Evolutionary conservation across 768 basidiomycete genomes (phyloP).

Genomic region (Strobilomyces dryophilus): DNA sequence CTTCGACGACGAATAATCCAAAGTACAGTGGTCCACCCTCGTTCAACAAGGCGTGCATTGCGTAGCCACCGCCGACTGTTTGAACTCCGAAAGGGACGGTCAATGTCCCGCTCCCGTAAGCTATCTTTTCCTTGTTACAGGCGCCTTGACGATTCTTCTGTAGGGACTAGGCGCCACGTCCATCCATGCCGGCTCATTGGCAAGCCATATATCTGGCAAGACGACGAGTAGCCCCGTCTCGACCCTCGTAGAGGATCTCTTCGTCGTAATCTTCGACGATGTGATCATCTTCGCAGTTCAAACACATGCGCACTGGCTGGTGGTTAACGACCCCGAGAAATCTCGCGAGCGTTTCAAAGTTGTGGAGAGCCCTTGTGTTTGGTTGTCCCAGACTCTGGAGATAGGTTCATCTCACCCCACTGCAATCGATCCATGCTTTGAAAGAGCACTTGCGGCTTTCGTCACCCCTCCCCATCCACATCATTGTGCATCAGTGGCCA

Average conservation of each 20-base stretch:
- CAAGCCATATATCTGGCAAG: neutral
- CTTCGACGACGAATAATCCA: no score
- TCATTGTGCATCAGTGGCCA: constrained; percentile 19
- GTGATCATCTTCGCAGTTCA: constrained; percentile 7
- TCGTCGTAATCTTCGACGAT: constrained; percentile 18
- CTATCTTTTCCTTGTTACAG: neutral
- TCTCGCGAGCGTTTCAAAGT: constrained; percentile 14
- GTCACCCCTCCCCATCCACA: constrained; percentile 8
- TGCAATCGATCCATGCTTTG: constrained; percentile 5
- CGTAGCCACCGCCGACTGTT: neutral
- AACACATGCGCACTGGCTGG: neutral
- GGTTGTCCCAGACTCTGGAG: constrained; percentile 20
- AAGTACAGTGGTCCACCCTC: neutral
- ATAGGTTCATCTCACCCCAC: constrained; percentile 14
- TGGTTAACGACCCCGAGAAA: constrained; percentile 8
- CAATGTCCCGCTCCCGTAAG: constrained; percentile 1
- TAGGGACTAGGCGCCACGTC: neutral
- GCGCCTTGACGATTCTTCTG: neutral
- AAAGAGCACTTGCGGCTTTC: constrained; percentile 17
- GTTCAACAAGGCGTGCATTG: neutral
- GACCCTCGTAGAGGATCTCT: constrained; percentile 17
- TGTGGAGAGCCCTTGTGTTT: constrained; percentile 14
- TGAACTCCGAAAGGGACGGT: no score
- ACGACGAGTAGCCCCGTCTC: constrained; percentile 3
- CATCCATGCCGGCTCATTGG: neutral